phyloP scores from a whole-genome alignment of 176 grass and related monocot species.

The Cymbopogon citratus region DNA sequence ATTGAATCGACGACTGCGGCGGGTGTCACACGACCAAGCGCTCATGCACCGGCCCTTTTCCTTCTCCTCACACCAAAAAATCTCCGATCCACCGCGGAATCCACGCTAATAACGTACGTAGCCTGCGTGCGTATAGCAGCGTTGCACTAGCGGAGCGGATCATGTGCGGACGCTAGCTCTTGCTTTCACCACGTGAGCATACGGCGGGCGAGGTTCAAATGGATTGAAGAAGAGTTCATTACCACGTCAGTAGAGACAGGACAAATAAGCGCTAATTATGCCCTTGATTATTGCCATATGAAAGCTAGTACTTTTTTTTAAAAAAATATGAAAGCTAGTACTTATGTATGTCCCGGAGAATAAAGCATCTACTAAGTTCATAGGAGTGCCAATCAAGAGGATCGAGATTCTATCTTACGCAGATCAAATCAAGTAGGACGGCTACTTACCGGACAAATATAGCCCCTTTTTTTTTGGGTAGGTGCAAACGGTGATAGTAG shows the following conservation, averaged over 20 bases:
- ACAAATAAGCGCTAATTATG: background rate
- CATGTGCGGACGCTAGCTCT: background rate
- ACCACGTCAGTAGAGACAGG: background rate
- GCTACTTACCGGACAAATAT: too few species aligned
- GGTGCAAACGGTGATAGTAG: too few species aligned
- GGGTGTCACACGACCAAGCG: background rate
- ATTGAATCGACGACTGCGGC: background rate
- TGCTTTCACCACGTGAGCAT: constrained; percentile 1
- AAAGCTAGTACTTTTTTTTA: too few species aligned
- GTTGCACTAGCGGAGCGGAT: background rate
- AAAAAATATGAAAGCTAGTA: too few species aligned
- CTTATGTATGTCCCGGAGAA: too few species aligned
- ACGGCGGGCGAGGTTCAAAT: background rate
- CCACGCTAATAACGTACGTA: background rate
- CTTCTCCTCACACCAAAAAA: background rate
- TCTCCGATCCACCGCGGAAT: background rate
- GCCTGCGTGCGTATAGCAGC: background rate
- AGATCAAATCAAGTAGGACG: too few species aligned
- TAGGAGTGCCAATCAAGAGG: too few species aligned
- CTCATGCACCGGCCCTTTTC: too few species aligned
- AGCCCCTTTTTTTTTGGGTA: too few species aligned
- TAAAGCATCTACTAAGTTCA: too few species aligned
- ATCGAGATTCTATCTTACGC: too few species aligned
- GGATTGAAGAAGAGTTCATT: background rate
- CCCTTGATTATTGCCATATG: background rate